Conservation (phyloP, 768 basidiomycete species). For the Paxillus involutus region DNA sequence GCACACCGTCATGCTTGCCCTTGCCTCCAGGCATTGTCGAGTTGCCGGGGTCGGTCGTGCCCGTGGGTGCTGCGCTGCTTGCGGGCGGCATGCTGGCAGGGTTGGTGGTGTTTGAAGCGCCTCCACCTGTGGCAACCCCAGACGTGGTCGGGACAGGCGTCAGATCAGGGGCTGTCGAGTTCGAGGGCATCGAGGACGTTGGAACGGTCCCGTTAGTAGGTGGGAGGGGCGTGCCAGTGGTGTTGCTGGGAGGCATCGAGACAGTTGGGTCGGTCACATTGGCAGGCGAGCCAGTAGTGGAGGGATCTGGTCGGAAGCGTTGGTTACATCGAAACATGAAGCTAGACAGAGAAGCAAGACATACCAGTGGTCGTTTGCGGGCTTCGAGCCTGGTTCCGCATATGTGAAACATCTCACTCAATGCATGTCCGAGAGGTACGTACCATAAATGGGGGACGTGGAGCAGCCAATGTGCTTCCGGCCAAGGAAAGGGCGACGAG, state of each 20-base stretch:
- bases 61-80: background rate
- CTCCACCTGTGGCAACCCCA: background rate
- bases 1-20: background rate
- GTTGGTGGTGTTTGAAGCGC: too few species aligned
- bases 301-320: background rate
- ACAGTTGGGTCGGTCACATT: background rate
- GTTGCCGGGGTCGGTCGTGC: background rate
- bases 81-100: background rate
- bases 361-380: background rate
- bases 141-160: background rate
- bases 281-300: background rate
- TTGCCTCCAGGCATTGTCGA: too few species aligned
- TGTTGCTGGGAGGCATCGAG: background rate
- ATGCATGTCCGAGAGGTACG: background rate
- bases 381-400: background rate
- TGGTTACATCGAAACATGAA: background rate
- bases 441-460: conserved; percentile 19
- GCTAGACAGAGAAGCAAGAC: background rate
- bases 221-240: background rate
- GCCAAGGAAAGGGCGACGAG: conserved; percentile 20
- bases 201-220: background rate
- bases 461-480: conserved; percentile 26
- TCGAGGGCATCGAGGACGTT: background rate
- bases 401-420: background rate
- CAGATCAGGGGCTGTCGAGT: background rate